Conservation (phyloP, 1,284 basidiomycete species). For the Schizophyllum amplum region DNA sequence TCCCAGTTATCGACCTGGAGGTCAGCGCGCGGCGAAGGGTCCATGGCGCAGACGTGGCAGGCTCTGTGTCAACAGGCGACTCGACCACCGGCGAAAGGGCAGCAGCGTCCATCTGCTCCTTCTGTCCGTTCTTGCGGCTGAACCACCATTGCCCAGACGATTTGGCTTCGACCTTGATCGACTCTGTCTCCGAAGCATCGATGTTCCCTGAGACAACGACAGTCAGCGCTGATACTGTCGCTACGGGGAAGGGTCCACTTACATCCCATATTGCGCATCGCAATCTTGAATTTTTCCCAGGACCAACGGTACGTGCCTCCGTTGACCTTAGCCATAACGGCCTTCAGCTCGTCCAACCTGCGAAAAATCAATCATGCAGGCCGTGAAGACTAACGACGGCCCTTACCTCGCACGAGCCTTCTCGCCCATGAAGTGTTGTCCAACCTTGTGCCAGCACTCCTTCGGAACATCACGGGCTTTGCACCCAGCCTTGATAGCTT, state of each 20-base stretch:
- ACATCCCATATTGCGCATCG: conserved; percentile 75
- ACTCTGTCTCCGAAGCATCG: conserved; percentile 43
- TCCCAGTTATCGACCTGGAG: conserved; percentile 14
- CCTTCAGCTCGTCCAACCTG: conserved; percentile 60
- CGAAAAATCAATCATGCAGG: background rate
- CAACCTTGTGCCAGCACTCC: conserved; percentile 73
- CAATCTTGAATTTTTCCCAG: conserved; percentile 71
- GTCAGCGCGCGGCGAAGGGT: conserved; percentile 7
- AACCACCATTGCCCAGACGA: conserved; percentile 54
- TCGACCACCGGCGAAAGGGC: conserved; percentile 8
- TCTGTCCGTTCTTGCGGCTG: conserved; percentile 37
- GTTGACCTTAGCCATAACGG: conserved; percentile 62
- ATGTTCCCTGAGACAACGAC: conserved; percentile 56
- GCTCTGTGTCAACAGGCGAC: conserved; percentile 9
- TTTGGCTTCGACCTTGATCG: conserved; percentile 42
- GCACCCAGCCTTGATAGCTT: conserved; percentile 59
- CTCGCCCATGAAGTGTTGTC: conserved; percentile 60
- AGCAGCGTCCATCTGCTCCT: conserved; percentile 13
- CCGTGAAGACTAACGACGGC: background rate
- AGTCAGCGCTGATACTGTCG: no score
- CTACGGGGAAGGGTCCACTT: conserved; percentile 24
- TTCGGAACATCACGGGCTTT: conserved; percentile 58
- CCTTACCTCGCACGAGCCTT: conserved; percentile 45
- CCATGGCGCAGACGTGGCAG: conserved; percentile 6
- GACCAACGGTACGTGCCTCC: conserved; percentile 70